A percentile compares a stretch with the other conserved stretches of the same genome.
phyloP scores from a whole-genome alignment of 2,329 filamentous ascomycete species.

The Ophiobolus disseminans region DNA sequence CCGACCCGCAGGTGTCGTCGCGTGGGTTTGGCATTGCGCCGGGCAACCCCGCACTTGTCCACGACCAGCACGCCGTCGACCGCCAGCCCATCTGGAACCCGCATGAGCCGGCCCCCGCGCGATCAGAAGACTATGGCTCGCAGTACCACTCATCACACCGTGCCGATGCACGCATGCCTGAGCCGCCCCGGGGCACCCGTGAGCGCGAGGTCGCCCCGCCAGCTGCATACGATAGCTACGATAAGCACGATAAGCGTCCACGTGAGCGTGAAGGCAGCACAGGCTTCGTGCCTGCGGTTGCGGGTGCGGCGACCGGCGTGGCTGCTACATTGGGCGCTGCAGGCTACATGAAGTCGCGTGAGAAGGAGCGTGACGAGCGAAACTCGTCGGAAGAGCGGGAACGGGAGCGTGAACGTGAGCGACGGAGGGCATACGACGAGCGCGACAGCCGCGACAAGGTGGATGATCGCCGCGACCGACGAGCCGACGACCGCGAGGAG shows the following conservation, averaged over 20 bases:
- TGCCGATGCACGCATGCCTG: conserved; percentile 39
- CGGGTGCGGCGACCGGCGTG: conserved; percentile 40
- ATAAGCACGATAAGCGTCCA: conserved; percentile 42
- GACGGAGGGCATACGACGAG: conserved; percentile 38
- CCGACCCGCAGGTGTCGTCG: conserved; percentile 54
- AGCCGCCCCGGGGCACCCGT: conserved; percentile 29
- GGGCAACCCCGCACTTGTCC: conserved; percentile 20
- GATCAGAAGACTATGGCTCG: conserved; percentile 26
- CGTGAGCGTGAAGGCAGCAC: conserved; percentile 32
- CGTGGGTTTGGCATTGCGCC: conserved; percentile 57
- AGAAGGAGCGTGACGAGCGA: conserved; percentile 38
- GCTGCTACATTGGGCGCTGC: conserved; percentile 40
- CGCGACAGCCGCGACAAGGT: conserved; percentile 33
- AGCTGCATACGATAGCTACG: conserved; percentile 11
- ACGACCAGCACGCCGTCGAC: conserved; percentile 50
- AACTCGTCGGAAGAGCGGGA: conserved; percentile 41
- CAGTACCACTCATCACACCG: conserved; percentile 36
- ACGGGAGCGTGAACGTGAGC: conserved; percentile 53
- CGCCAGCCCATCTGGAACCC: conserved; percentile 40
- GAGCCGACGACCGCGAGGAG: conserved; percentile 23
- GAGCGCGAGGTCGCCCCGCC: conserved; percentile 30
- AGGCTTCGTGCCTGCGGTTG: conserved; percentile 31
- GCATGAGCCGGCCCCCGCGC: conserved; percentile 16
- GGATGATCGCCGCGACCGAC: conserved; percentile 37
- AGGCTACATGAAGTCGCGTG: conserved; percentile 39